Base-by-base conservation (phyloP, 352 stramenopile genomes). In the Phytopythium mirpurense region DNA sequence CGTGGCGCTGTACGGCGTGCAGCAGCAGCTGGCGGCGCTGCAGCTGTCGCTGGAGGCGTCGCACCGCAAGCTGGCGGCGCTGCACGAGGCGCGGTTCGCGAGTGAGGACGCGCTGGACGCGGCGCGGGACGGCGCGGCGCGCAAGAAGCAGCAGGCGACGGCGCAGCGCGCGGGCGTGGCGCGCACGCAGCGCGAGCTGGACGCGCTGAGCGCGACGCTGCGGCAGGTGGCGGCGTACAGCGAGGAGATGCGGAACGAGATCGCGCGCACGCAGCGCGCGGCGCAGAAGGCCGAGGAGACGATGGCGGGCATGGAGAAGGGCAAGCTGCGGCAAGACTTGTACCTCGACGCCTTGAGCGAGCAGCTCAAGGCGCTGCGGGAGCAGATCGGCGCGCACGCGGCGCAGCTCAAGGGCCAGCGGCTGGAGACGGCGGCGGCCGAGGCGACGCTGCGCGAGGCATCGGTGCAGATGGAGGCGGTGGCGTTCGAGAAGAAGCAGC, bases 221-320 rank as follows among this genome's bases (percentile, higher is more conserved):
- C 72, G 79, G 0, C 89, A 98, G 57, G 92, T 98, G 5, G 88
- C 96, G 52, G 69, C 84, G 45, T 98, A 97, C 74, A 98, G 97
- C 51, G 83, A 97, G 7, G 86, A 98, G 65, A 97, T 98, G 75
- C 95, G 96, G 60, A 82, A 86, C 46, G 93, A 98, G 61, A 97
- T 98, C 26, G 83, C 90, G 26, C 76, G 96, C 5, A 97, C 87
- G 10, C 81, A 96, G 54, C 78, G 92, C 9, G 88, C 84, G 18
- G 92, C 95, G 2, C 95, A 98, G 59, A 98, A 98, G 55, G 89
- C 92, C 1, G 91, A 98, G 54, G 89, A 96, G 61, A 94, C 84
- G 26, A 89, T 98, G 59, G 83, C 73, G n/a, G 74, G 72, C n/a
- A 80, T 93, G 48, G 94, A 98, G 66, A 98, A 97, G 60, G 78